A percentile compares a stretch with the other conserved stretches of the same genome.
Evolutionary conservation across 768 basidiomycete species (phyloP).

Genomic region (Calvatia gigantea): DNA sequence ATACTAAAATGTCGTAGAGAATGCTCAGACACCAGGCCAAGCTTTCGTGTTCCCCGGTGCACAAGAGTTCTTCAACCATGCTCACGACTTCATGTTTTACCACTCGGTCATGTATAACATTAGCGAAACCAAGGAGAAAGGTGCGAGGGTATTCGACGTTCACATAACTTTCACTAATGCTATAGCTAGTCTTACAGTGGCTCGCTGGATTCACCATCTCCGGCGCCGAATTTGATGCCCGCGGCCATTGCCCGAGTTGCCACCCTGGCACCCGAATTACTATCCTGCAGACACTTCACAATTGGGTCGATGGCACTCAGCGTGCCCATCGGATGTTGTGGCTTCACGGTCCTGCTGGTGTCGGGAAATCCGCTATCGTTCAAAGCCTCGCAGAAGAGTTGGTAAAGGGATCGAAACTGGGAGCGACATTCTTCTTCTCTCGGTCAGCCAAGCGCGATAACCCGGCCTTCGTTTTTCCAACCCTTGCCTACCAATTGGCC

Average conservation of each 20-base stretch:
- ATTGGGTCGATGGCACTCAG: neutral
- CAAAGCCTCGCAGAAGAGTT: neutral
- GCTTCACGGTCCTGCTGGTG: no score
- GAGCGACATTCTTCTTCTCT: neutral
- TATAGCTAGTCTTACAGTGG: neutral
- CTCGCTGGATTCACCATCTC: neutral
- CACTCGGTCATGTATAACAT: neutral
- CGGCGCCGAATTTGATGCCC: neutral
- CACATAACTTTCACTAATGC: neutral
- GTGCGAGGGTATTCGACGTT: neutral
- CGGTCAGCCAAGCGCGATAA: neutral
- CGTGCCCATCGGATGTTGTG: neutral
- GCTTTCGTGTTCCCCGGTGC: no score
- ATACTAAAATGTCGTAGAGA: no score
- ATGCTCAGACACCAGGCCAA: no score
- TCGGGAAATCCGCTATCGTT: neutral
- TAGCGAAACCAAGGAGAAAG: neutral
- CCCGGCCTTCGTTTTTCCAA: neutral
- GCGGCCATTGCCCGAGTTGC: neutral
- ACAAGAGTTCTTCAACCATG: neutral
- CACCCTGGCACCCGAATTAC: neutral
- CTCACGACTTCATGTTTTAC: neutral
- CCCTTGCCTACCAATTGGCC: slow-evolving; percentile 2
- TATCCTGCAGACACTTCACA: neutral
- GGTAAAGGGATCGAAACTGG: neutral